Conservation (phyloP, 768 basidiomycete species). For the Fibroporia radiculosa region DNA sequence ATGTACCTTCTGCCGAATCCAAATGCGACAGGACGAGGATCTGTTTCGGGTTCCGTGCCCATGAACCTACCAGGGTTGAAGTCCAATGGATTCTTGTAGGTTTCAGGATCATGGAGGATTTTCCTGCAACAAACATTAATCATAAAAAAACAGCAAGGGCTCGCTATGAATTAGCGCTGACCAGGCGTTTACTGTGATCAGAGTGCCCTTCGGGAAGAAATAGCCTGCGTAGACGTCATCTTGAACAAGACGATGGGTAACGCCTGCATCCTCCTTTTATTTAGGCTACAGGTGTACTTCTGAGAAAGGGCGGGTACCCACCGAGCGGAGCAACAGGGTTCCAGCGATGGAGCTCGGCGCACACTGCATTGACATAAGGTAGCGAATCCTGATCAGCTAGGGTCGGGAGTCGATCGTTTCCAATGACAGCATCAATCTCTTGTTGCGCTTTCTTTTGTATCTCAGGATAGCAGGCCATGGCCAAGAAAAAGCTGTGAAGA, state of each 20-base stretch:
- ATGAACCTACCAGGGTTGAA: constrained; percentile 25
- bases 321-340: constrained; percentile 27
- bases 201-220: constrained; percentile 22
- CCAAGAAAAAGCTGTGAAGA: constrained; percentile 23
- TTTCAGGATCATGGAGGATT: constrained; percentile 19
- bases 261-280: constrained; percentile 10
- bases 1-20: constrained; percentile 31
- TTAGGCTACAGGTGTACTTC: background rate
- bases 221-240: constrained; percentile 23
- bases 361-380: constrained; percentile 20
- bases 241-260: constrained; percentile 15
- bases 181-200: constrained; percentile 21
- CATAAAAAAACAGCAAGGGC: too few species aligned
- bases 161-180: too few species aligned
- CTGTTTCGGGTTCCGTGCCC: constrained; percentile 13
- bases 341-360: constrained; percentile 28
- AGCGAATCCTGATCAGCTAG: constrained; percentile 18
- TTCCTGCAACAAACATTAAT: too few species aligned
- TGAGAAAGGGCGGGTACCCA: constrained; percentile 3
- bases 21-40: constrained; percentile 23
- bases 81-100: constrained; percentile 14
- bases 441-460: constrained; percentile 31
- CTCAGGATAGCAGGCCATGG: constrained; percentile 30
- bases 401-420: constrained; percentile 36
- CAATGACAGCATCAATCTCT: constrained; percentile 28